Percentiles rank a stretch among this genome's conserved stretches.
Evolutionary conservation across 1,284 basidiomycete genomes (phyloP).

Genomic region (Marasmius fiardii): DNA sequence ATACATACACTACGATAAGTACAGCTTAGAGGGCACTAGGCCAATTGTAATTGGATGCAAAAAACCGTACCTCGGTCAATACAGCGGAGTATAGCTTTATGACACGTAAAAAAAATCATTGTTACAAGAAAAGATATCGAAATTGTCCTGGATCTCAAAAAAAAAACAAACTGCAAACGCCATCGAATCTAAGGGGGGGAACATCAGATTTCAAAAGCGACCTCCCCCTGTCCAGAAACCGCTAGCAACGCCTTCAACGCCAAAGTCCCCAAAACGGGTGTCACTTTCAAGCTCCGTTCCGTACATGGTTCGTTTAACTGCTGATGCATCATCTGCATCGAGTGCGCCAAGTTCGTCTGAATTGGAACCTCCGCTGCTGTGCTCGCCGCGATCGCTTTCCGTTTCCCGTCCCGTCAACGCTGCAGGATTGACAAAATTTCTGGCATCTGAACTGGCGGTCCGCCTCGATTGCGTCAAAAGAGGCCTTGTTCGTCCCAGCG

Average conservation of each 20-base stretch:
- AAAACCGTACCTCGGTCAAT: no score
- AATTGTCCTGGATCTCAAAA: no score
- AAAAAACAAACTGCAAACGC: not conserved
- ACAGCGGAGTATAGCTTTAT: no score
- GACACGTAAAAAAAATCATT: no score
- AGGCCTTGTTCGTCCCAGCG: conserved; percentile 30
- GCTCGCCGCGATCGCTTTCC: conserved; percentile 29
- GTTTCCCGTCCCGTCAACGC: conserved; percentile 30
- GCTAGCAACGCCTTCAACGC: conserved; percentile 66
- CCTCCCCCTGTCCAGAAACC: conserved; percentile 56
- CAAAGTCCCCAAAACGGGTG: conserved; percentile 78
- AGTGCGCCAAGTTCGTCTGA: conserved; percentile 18
- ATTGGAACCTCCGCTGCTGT: conserved; percentile 24
- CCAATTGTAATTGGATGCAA: no score
- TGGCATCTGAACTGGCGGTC: conserved; percentile 17
- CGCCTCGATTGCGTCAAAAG: conserved; percentile 18
- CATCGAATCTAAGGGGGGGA: no score
- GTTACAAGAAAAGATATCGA: no score
- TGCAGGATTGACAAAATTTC: conserved; percentile 32
- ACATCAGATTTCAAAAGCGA: conserved; percentile 37
- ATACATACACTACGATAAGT: no score
- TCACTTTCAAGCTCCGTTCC: conserved; percentile 74
- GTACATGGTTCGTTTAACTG: conserved; percentile 69
- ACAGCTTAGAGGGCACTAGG: no score
- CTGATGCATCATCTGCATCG: conserved; percentile 17